Base-by-base conservation (phyloP, 805 yeast species). In the Maudiozyma turicensis region DNA sequence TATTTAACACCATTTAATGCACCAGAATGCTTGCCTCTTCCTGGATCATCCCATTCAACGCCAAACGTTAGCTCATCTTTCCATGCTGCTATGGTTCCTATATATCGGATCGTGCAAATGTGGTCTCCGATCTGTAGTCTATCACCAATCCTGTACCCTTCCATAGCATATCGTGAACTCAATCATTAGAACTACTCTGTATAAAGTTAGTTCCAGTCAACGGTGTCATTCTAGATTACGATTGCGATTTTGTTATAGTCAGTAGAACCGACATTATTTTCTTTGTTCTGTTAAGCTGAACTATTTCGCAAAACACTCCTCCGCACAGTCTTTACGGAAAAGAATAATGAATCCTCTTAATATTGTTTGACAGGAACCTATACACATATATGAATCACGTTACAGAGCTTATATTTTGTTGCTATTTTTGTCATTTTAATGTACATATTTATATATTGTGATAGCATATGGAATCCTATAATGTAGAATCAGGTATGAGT, bases 1-100 rank as follows among this genome's bases (percentile, higher is more conserved):
- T 86, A 86, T 47, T 61, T 56, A 0, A 65, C 57, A 0, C 82
- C 86, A 20, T 76, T 69, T 30, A 78, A 52, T 1, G 60, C 50
- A 0, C 98, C 98, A 52, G 76, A 68, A 61, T 89, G 80, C 57
- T 82, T 86, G 1, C 97, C 97, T 35, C 88, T 70, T 0, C 51
- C 48, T 0, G 73, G 65, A 43, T 79, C 70, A 61, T 90, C 97
- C 96, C 96, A 90, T 63, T 90, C 96, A 3, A 90, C 73, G 0
- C 97, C 97, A 11, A 77, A 63, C 0, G 91, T 88, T 1, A 54
- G 40, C 0, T 63, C 68, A 8, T 63, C 60, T 0, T 77, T 74
- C 96, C 96, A 88, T 10, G 68, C 71, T 0, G 81, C 80, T 0
- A 88, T 65, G 3, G 46, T 42, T 0, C 96, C 96, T 1, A 74